Conservation (phyloP, 2,329 filamentous ascomycete genomes). For the Xylaria multiplex region DNA sequence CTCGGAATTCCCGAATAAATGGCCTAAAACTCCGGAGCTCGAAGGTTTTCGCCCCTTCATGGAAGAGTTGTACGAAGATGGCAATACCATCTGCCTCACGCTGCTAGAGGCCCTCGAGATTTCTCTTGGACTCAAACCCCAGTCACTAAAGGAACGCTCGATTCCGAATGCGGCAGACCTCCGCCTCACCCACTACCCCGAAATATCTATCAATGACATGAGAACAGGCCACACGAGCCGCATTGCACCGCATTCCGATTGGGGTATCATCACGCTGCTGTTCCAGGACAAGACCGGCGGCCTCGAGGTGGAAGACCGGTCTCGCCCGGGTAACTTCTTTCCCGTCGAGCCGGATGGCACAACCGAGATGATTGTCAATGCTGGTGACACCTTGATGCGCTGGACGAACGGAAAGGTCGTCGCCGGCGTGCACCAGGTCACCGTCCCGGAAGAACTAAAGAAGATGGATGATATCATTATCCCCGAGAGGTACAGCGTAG, state of each 20-base stretch:
- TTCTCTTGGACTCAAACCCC: slow-evolving; percentile 18
- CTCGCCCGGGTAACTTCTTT: slow-evolving; percentile 19
- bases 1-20: slow-evolving; percentile 28
- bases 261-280: slow-evolving; percentile 49
- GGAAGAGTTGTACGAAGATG: slow-evolving; percentile 18
- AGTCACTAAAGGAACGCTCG: slow-evolving; percentile 21
- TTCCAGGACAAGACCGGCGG: slow-evolving; percentile 52
- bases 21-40: slow-evolving; percentile 21
- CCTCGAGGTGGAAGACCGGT: slow-evolving; percentile 50
- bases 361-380: slow-evolving; percentile 47
- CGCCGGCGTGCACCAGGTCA: slow-evolving; percentile 38
- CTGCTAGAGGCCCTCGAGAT: slow-evolving; percentile 26
- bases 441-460: slow-evolving; percentile 24
- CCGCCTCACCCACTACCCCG: slow-evolving; percentile 32
- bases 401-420: slow-evolving; percentile 39
- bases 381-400: slow-evolving; percentile 50
- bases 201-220: slow-evolving; percentile 22
- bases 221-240: slow-evolving; percentile 27
- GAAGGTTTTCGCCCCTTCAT: slow-evolving; percentile 28
- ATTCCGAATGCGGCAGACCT: slow-evolving; percentile 30
- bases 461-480: slow-evolving; percentile 23
- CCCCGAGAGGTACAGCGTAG: slow-evolving; percentile 36
- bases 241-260: slow-evolving; percentile 37
- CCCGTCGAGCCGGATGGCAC: slow-evolving; percentile 26
- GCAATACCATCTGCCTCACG: slow-evolving; percentile 9